phyloP scores from a whole-genome alignment of 108 stramenopile genomes.

The Skeletonema costatum region DNA sequence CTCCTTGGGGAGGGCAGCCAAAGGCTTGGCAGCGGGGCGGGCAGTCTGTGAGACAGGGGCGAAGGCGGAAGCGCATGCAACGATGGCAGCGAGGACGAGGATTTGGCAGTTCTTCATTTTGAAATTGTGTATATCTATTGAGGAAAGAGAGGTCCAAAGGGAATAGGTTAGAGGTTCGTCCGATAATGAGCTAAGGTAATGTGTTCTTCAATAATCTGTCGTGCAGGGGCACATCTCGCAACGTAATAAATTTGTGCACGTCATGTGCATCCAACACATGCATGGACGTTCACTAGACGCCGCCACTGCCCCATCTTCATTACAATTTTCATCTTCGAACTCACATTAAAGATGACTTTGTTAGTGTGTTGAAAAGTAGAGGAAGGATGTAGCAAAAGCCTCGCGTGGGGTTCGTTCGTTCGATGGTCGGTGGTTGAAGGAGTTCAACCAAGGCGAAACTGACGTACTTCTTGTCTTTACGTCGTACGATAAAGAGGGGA shows the following conservation, averaged over 20 bases:
- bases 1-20: slow-evolving; percentile 55
- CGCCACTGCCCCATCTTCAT: neutral
- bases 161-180: slow-evolving; percentile 1
- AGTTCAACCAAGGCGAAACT: neutral
- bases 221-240: neutral
- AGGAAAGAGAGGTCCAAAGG: neutral
- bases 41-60: slow-evolving; percentile 59
- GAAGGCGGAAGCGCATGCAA: slow-evolving; percentile 76
- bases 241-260: neutral
- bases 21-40: slow-evolving; percentile 50
- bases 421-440: neutral
- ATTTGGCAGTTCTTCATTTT: slow-evolving; percentile 83
- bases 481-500: neutral
- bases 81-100: slow-evolving; percentile 61
- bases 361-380: slow-evolving; percentile 3
- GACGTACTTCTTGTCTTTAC: neutral
- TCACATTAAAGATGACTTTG: slow-evolving; percentile 2
- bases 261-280: neutral
- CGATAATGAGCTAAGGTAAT: neutral
- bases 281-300: neutral
- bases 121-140: slow-evolving; percentile 5
- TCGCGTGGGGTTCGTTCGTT: neutral
- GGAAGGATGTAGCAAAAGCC: neutral
- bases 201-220: neutral
- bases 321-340: neutral